Conservation (phyloP, 192 early-diverging fungal genomes). For the Linnemannia elongata region DNA sequence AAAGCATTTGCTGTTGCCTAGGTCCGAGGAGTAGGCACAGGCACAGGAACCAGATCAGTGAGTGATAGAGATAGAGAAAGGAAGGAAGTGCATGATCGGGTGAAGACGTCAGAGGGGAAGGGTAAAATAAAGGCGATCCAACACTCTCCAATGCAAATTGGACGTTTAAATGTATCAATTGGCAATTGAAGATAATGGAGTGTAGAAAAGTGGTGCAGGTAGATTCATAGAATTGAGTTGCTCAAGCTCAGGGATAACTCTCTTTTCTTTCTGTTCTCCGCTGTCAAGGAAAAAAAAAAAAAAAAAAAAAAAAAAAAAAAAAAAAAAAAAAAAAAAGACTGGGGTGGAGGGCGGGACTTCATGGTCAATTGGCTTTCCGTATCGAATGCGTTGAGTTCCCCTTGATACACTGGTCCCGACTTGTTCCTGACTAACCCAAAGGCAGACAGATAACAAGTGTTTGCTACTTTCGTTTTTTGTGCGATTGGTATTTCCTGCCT, state of each 20-base stretch:
- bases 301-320: neutral
- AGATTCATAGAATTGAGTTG: neutral
- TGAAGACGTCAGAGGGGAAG: neutral
- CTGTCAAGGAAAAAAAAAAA: neutral
- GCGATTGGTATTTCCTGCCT: neutral
- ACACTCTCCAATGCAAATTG: neutral
- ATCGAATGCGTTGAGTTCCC: neutral
- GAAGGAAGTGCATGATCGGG: neutral
- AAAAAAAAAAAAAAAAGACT: neutral
- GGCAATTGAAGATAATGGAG: neutral
- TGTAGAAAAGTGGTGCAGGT: neutral
- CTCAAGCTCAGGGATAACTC: neutral
- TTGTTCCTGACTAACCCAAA: neutral
- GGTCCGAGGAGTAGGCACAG: neutral
- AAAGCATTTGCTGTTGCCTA: slow-evolving; percentile 49
- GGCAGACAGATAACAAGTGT: neutral
- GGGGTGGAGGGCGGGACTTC: neutral
- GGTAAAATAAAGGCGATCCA: neutral
- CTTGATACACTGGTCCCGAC: neutral
- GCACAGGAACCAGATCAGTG: neutral
- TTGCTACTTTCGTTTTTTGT: neutral
- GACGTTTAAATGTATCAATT: neutral
- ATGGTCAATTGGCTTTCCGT: slow-evolving; percentile 1
- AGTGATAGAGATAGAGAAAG: slow-evolving; percentile 1
- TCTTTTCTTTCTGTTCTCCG: neutral